Evolutionary conservation across 441 rosid species (phyloP), one percentile per base, ranked within the genome.

Genomic region (Pelargonium fulgidum): DNA sequence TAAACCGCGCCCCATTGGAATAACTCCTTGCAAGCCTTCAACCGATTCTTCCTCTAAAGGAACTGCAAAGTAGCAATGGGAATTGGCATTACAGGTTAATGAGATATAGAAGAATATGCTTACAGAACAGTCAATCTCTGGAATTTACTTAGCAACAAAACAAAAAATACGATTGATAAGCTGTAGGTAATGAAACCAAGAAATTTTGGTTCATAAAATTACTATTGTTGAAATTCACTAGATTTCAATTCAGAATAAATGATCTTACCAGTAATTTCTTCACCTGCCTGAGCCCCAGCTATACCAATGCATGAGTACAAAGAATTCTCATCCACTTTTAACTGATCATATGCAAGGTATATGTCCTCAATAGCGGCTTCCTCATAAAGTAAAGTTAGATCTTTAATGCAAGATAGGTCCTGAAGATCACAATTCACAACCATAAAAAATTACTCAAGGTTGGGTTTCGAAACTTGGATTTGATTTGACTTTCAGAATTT

Each of bases 401-500:
- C 96, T 84, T 88, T 88, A 67, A 95, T 86, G 81, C 98, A 95
- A 59, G 98, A 92, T 67, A 95, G 84, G 62, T 85, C 93, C 99
- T 94, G 88, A 66, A 74, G 47, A 26, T 26, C 33, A 26, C 33
- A 26, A 26, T 69, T 65, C 69, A 70, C 54, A 70, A 42, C 64
- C 73, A 33, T 67, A 70, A 77, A 12, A 7, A 67, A 75, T 14
- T 74, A 1, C 39, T 26, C 33, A 26, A 26, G 33, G 33, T 26
- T 26, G 33, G 33, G 33, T 26, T 26, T 26, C 3, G 33, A 26
- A 1, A 26, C 33, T 26, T 26, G 33, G 33, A 26, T 26, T 26
- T 26, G 33, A 26, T 26, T 26, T 26, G 33, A 26, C 1, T 26
- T 1, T 26, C 2, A 3, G 33, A 26, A 26, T 26, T 26, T 26